Percentiles rank a stretch among this genome's conserved stretches.
phyloP scores from a whole-genome alignment of 2,329 filamentous ascomycete species.

The Microsporum canis region DNA sequence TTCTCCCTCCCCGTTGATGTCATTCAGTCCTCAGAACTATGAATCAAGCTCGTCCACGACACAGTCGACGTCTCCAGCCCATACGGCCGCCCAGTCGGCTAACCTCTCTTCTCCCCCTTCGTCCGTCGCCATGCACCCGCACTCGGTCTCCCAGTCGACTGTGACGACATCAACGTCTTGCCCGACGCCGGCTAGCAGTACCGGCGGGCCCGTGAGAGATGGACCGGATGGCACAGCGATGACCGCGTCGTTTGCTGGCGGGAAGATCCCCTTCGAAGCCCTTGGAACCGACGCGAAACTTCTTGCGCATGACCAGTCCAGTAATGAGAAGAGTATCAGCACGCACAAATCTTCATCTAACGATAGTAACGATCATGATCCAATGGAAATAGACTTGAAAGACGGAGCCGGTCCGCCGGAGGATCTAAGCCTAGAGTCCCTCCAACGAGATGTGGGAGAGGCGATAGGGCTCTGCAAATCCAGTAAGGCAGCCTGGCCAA shows the following conservation, averaged over 20 bases:
- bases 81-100: constrained; percentile 32
- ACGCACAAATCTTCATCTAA: constrained; percentile 17
- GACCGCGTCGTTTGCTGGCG: constrained; percentile 11
- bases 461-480: constrained; percentile 41
- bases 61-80: constrained; percentile 34
- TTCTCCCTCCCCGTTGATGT: constrained; percentile 39
- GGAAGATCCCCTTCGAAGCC: constrained; percentile 1
- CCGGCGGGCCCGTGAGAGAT: constrained; percentile 28
- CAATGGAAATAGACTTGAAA: constrained; percentile 32
- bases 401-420: constrained; percentile 15
- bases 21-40: constrained; percentile 40
- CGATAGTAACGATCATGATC: constrained; percentile 19
- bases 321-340: constrained; percentile 12
- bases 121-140: constrained; percentile 33
- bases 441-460: constrained; percentile 37
- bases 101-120: constrained; percentile 33
- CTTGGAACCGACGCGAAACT: constrained; percentile 1
- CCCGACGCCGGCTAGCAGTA: constrained; percentile 37
- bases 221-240: constrained; percentile 13
- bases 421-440: constrained; percentile 29
- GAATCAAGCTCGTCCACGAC: constrained; percentile 35
- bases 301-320: not conserved
- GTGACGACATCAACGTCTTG: constrained; percentile 33
- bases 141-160: constrained; percentile 32
- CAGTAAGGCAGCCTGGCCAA: constrained; percentile 34